These are phyloP conservation scores for Huntiella omanensis DNA, from an alignment of 2,329 filamentous ascomycete species.

Conservation along the genomic window DNA sequence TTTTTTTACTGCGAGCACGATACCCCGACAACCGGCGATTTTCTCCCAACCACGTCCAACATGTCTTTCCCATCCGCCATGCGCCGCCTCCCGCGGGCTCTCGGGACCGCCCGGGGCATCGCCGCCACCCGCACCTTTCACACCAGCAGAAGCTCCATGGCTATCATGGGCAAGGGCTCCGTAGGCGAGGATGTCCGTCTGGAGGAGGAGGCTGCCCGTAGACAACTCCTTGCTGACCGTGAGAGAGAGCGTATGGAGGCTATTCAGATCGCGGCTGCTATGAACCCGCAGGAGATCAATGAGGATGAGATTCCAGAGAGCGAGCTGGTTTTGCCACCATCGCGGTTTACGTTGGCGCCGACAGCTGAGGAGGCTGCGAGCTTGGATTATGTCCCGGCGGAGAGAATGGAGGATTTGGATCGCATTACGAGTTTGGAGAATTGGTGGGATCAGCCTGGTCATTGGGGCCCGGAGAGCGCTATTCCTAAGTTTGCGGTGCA, in stretches of 20 bases:
- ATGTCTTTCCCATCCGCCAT: slow-evolving; percentile 14
- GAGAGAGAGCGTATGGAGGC: slow-evolving; percentile 20
- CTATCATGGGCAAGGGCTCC: slow-evolving; percentile 14
- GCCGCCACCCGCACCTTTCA: slow-evolving; percentile 15
- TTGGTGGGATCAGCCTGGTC: slow-evolving; percentile 36
- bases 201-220: slow-evolving; percentile 13
- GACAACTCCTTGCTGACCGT: slow-evolving; percentile 18
- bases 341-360: slow-evolving; percentile 11
- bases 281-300: not conserved
- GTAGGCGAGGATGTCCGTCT: slow-evolving; percentile 9
- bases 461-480: slow-evolving; percentile 29
- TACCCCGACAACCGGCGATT: not conserved
- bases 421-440: slow-evolving; percentile 26
- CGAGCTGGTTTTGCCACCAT: slow-evolving; percentile 12
- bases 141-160: slow-evolving; percentile 12
- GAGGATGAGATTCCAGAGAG: slow-evolving; percentile 11
- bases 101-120: slow-evolving; percentile 17
- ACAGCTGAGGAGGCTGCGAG: slow-evolving; percentile 14
- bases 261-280: not conserved
- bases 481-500: slow-evolving; percentile 24
- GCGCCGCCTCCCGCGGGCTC: slow-evolving; percentile 24
- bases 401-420: slow-evolving; percentile 25
- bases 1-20: not conserved
- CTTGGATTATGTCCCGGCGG: slow-evolving; percentile 29
- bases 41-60: not conserved